Conservation (phyloP, 768 basidiomycete genomes). For the Postia placenta region DNA sequence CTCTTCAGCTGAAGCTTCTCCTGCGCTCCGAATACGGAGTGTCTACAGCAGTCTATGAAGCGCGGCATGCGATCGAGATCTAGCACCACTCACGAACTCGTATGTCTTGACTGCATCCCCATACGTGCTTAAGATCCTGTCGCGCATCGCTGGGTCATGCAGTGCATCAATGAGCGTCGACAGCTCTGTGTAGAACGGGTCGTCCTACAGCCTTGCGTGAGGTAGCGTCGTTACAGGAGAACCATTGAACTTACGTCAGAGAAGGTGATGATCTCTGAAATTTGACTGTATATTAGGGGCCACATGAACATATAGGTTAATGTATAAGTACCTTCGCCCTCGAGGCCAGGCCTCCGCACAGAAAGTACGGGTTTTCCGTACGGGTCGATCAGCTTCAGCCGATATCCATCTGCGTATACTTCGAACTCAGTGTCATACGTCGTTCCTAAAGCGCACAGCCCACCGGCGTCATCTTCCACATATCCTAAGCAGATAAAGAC, state of each 20-base stretch:
- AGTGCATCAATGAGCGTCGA: conserved; percentile 30
- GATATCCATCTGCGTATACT: conserved; percentile 43
- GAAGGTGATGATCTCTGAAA: conserved; percentile 34
- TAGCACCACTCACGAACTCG: conserved; percentile 23
- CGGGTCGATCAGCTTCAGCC: conserved; percentile 31
- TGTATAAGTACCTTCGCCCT: conserved; percentile 13
- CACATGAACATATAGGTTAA: not conserved
- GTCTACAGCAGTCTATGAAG: not conserved
- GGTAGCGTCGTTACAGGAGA: not conserved
- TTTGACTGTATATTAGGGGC: no score
- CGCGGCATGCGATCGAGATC: not conserved
- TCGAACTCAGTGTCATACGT: conserved; percentile 42
- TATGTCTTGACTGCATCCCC: conserved; percentile 36
- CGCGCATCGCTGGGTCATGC: conserved; percentile 26
- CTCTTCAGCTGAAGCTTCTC: not conserved
- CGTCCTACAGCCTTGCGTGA: conserved; percentile 7
- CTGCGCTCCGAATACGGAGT: not conserved
- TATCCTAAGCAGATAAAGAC: no score
- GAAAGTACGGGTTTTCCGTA: conserved; percentile 42
- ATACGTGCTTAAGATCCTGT: conserved; percentile 33
- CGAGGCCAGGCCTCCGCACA: conserved; percentile 28
- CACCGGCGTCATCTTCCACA: no score
- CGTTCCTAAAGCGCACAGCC: conserved; percentile 8
- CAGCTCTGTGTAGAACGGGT: conserved; percentile 14
- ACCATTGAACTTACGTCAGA: conserved; percentile 4